These are phyloP conservation scores for Sporisorium graminicola DNA, from an alignment of 1,284 basidiomycete genomes.

Conservation along the genomic window DNA sequence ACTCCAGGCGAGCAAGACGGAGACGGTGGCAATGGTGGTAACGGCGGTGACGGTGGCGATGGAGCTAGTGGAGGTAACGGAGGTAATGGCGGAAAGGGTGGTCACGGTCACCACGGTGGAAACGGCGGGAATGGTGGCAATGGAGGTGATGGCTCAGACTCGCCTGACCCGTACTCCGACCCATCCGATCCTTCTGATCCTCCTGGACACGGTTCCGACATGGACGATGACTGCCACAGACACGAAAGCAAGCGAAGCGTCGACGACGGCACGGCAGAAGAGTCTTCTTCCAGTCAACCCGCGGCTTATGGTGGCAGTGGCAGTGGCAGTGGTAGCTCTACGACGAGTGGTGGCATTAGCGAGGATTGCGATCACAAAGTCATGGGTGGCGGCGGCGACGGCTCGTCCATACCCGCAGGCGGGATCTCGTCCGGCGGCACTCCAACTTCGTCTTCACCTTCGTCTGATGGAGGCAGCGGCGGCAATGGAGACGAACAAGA, in stretches of 20 bases:
- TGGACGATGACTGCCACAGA: not conserved
- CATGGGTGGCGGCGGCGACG: not conserved
- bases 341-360: not conserved
- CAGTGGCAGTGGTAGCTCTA: not conserved
- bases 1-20: not conserved
- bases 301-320: not conserved
- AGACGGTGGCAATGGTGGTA: not conserved
- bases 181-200: not conserved
- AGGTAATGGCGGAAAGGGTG: constrained; percentile 1
- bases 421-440: not conserved
- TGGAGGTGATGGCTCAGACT: not conserved
- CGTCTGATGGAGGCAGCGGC: not conserved
- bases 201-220: not conserved
- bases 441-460: not conserved
- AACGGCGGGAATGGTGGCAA: not conserved
- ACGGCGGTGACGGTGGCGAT: too few species aligned
- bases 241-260: not conserved
- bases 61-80: not conserved
- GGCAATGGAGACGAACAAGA: not conserved
- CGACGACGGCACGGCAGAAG: not conserved
- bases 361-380: constrained; percentile 1
- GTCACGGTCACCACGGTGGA: not conserved
- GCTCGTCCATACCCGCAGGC: not conserved
- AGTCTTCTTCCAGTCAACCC: not conserved
- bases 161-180: not conserved